These are phyloP conservation scores for Pilobolus umbonatus DNA, from an alignment of 192 early-diverging fungal genomes.

Conservation along the genomic window DNA sequence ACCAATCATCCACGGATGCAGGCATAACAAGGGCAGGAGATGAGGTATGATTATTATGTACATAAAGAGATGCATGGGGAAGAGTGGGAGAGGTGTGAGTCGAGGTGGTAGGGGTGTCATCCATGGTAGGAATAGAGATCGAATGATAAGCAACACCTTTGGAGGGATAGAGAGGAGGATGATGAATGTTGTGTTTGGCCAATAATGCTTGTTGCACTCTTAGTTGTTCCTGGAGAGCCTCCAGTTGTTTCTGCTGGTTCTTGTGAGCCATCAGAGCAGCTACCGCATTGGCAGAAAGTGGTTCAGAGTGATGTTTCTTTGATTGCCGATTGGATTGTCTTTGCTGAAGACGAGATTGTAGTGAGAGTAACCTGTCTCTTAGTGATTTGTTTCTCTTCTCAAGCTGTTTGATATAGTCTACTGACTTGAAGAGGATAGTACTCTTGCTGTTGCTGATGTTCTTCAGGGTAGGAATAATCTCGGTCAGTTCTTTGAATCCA, in stretches of 20 bases:
- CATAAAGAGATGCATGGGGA: not conserved
- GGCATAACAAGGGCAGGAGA: constrained; percentile 16
- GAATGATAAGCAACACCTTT: constrained; percentile 3
- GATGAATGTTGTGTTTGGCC: not conserved
- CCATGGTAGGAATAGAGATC: constrained; percentile 9
- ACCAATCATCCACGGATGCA: constrained; percentile 10
- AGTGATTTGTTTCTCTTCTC: constrained; percentile 50
- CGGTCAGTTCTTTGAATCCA: constrained; percentile 87
- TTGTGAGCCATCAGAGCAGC: constrained; percentile 5
- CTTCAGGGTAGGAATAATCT: constrained; percentile 77
- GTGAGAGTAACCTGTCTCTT: constrained; percentile 9
- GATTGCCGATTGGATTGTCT: not conserved
- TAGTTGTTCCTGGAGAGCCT: constrained; percentile 7
- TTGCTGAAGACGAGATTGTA: constrained; percentile 11
- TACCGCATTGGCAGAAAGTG: too few relatives aligned
- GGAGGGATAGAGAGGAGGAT: not conserved
- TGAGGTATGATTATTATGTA: constrained; percentile 1
- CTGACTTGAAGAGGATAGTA: constrained; percentile 62
- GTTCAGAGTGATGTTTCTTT: not conserved
- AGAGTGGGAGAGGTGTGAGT: constrained; percentile 11
- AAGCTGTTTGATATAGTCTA: constrained; percentile 57
- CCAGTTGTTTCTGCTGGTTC: constrained; percentile 2
- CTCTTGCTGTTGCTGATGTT: constrained; percentile 60
- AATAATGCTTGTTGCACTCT: constrained; percentile 4
- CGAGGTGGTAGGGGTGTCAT: constrained; percentile 9